These are phyloP conservation scores for Ogataea minuta DNA, from an alignment of 805 yeast species.

Conservation along the genomic window DNA sequence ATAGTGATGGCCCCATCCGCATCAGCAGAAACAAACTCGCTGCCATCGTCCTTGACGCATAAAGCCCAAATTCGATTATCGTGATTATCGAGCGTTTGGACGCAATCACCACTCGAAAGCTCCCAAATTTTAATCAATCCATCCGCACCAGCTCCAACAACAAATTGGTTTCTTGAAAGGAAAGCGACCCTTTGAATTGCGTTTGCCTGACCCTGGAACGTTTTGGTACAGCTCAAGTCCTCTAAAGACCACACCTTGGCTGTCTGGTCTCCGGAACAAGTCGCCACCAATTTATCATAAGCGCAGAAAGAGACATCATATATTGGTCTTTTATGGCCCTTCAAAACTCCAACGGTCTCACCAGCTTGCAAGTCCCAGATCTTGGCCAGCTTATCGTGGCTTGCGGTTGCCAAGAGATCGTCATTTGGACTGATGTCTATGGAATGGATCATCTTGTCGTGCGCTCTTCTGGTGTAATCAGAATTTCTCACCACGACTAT, in stretches of 20 bases:
- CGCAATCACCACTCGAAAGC: constrained; percentile 65
- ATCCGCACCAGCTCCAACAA: constrained; percentile 87
- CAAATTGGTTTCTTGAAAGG: constrained; percentile 61
- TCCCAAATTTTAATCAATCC: constrained; percentile 95
- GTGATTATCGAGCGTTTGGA: constrained; percentile 85
- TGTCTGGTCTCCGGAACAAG: constrained; percentile 93
- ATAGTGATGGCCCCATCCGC: constrained; percentile 90
- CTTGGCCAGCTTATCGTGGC: constrained; percentile 89
- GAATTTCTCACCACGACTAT: constrained; percentile 51
- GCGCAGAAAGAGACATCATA: constrained; percentile 88
- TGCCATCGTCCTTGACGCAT: constrained; percentile 63
- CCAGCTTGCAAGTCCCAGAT: constrained; percentile 87
- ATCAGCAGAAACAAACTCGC: constrained; percentile 77
- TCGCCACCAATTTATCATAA: constrained; percentile 71
- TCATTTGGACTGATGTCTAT: constrained; percentile 91
- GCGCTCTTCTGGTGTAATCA: constrained; percentile 91
- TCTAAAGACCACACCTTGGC: constrained; percentile 83
- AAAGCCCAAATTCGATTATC: constrained; percentile 94
- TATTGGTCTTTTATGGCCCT: constrained; percentile 91
- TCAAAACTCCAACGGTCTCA: constrained; percentile 77
- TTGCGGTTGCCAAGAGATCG: constrained; percentile 84
- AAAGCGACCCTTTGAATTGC: constrained; percentile 83
- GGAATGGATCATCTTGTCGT: constrained; percentile 92
- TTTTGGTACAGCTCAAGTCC: constrained; percentile 71
- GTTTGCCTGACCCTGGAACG: constrained; percentile 93